phyloP scores from a whole-genome alignment of 805 yeast species.

The Cyberlindnera suaveolens region DNA sequence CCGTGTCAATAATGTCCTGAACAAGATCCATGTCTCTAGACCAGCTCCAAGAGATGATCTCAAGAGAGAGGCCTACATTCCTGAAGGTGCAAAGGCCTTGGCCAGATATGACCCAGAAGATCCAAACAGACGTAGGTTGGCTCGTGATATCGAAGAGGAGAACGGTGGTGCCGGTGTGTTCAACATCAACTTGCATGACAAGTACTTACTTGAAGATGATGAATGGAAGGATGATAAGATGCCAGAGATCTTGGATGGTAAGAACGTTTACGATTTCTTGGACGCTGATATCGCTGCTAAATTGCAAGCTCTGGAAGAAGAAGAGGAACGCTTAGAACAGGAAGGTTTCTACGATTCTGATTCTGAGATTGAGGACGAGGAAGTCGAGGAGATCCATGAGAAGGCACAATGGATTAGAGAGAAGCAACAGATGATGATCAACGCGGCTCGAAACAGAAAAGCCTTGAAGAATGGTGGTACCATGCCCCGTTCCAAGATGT shows the following conservation, averaged over 20 bases:
- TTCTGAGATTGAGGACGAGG: slow-evolving; percentile 61
- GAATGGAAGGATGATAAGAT: slow-evolving; percentile 96
- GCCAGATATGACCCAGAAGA: slow-evolving; percentile 72
- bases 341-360: slow-evolving; percentile 97
- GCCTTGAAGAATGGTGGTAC: slow-evolving; percentile 79
- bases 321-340: slow-evolving; percentile 86
- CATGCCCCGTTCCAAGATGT: slow-evolving; percentile 84
- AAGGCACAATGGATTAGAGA: slow-evolving; percentile 95
- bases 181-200: slow-evolving; percentile 89
- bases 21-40: slow-evolving; percentile 90
- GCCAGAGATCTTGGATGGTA: slow-evolving; percentile 96
- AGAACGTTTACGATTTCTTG: slow-evolving; percentile 93
- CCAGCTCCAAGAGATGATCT: slow-evolving; percentile 88
- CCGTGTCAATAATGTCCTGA: slow-evolving; percentile 80
- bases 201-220: slow-evolving; percentile 87
- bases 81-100: slow-evolving; percentile 58
- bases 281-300: slow-evolving; percentile 94
- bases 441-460: slow-evolving; percentile 81
- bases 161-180: slow-evolving; percentile 99
- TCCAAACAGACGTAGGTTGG: slow-evolving; percentile 74
- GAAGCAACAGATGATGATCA: slow-evolving; percentile 89
- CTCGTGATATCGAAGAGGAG: slow-evolving; percentile 85
- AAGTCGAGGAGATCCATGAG: slow-evolving; percentile 60
- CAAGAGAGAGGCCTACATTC: slow-evolving; percentile 74
- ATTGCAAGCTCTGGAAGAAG: slow-evolving; percentile 92